Conservation (phyloP, 768 basidiomycete species). For the Leccinum rimulosum region DNA sequence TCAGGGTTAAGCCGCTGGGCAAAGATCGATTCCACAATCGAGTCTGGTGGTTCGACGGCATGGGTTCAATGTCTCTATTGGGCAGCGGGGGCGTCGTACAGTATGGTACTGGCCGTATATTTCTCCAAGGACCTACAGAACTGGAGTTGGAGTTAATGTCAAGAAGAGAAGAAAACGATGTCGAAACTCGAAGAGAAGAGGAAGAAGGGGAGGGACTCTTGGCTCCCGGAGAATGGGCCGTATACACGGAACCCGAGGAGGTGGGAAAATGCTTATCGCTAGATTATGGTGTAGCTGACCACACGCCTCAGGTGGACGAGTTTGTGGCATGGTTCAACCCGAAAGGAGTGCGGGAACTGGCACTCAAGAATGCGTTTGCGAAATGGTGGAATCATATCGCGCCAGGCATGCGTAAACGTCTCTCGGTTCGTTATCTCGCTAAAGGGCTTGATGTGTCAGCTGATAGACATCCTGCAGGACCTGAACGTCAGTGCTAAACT, state of each 20-base stretch:
- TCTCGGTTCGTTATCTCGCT: constrained; percentile 51
- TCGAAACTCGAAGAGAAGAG: constrained; percentile 59
- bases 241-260: constrained; percentile 84
- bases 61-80: constrained; percentile 80
- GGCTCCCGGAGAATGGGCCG: constrained; percentile 83
- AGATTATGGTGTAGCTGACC: constrained; percentile 8
- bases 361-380: constrained; percentile 69
- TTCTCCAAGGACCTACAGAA: constrained; percentile 89
- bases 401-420: constrained; percentile 74
- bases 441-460: constrained; percentile 1
- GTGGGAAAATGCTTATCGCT: constrained; percentile 38
- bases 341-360: constrained; percentile 86
- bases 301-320: constrained; percentile 61
- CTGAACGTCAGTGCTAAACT: constrained; percentile 64
- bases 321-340: constrained; percentile 88
- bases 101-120: constrained; percentile 88
- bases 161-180: constrained; percentile 49
- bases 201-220: constrained; percentile 85
- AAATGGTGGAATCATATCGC: constrained; percentile 86
- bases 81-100: constrained; percentile 75
- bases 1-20: constrained; percentile 86
- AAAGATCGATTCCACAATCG: constrained; percentile 92
- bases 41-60: constrained; percentile 98
- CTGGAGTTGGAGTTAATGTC: constrained; percentile 73
- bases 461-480: constrained; percentile 46